Base-by-base conservation (phyloP, 208 protist genomes). In the Porcisia hertigi region DNA sequence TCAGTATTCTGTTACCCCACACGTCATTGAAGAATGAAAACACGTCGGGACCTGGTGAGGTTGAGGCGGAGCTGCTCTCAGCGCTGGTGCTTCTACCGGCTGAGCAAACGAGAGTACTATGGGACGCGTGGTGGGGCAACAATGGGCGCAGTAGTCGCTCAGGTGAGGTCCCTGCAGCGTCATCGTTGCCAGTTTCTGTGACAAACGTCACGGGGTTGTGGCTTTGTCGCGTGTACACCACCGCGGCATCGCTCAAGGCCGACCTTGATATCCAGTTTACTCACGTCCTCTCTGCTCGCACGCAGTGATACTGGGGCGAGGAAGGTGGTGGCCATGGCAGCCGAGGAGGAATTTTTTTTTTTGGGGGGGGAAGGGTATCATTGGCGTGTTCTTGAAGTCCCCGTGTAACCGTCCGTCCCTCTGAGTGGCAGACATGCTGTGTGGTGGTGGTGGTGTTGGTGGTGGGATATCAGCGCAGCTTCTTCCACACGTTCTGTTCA, bases 91-190 rank as follows among this genome's bases (percentile, higher is more conserved):
- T 80, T 3, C 64, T 80, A 55, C 76, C 76, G 25, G 70, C 76
- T 20, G 49, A 69, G 49, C 52, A 71, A 62, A 71, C 76, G 39
- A n/a, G 60, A 16, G 30, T 36, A 18, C 23, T 80, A 49, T 80
- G 76, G 76, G 69, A 71, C 4, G 69, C 76, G 62, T 80, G 76
- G 76, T 80, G 76, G 76, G 58, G 76, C 11, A 71, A 43, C 62
- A 71, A 36, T 25, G 2, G 63, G 25, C 54, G 23, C 47, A 54
- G 69, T 41, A 57, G 39, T 20, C 25, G 12, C 60, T 3, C 41
- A 20, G 14, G 6, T 36, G 36, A 23, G 9, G 23, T 20, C 39
- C 18, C 9, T 5, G 25, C 36, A 5, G 55, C 58, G 14, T n/a
- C 34, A 16, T 55, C 70, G n/a, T 62, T 80, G 11, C 70, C 76